Evolutionary conservation across 306 rosid genomes (phyloP).

Genomic region (Quercus glauca): DNA sequence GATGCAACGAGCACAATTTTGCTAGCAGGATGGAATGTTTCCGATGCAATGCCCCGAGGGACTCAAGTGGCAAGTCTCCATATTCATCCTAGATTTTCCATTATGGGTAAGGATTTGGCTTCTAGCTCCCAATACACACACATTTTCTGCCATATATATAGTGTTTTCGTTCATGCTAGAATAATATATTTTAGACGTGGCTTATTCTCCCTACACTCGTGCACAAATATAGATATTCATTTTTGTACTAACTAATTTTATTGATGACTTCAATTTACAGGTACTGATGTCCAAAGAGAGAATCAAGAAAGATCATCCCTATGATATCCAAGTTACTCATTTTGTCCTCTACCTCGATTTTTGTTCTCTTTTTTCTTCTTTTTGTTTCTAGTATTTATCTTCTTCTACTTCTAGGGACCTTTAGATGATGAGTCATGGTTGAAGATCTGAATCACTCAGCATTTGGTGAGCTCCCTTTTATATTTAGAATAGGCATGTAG

Average conservation of each 20-base stretch:
- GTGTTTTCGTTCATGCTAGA: too few species aligned
- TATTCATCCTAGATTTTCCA: slow-evolving; percentile 41
- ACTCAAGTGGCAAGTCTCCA: slow-evolving; percentile 54
- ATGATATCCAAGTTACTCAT: background rate
- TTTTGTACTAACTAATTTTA: background rate
- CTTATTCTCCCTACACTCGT: too few species aligned
- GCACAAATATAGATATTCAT: too few species aligned
- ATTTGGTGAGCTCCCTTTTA: slow-evolving; percentile 12
- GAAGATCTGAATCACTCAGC: slow-evolving; percentile 9
- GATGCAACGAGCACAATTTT: slow-evolving; percentile 91
- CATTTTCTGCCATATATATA: background rate
- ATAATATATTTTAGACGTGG: too few species aligned
- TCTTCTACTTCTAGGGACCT: background rate
- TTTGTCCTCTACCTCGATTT: background rate
- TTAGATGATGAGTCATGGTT: background rate
- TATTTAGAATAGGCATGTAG: slow-evolving; percentile 30
- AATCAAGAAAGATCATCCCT: background rate
- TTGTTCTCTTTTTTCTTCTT: background rate
- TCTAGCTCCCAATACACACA: background rate
- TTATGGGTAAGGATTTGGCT: slow-evolving; percentile 9
- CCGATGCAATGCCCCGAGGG: slow-evolving; percentile 85
- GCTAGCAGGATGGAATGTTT: slow-evolving; percentile 81
- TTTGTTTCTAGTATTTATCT: background rate
- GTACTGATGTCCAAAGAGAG: slow-evolving; percentile 2
- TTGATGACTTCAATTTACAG: background rate